Conservation (phyloP, 805 yeast species). For the Wickerhamiella bombiphila region DNA sequence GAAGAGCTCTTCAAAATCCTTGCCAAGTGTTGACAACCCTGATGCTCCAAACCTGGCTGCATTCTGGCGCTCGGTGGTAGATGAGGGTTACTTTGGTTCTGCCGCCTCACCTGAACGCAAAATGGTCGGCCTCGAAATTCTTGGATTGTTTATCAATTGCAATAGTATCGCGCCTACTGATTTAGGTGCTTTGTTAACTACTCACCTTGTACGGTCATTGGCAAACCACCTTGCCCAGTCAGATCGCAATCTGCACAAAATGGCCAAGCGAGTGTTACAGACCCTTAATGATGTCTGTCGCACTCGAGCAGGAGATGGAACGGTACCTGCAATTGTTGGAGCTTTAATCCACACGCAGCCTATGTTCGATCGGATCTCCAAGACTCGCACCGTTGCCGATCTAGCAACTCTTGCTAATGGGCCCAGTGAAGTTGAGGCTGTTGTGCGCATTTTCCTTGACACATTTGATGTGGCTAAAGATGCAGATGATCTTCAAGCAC, state of each 20-base stretch:
- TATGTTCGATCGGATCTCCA: slow-evolving; percentile 1
- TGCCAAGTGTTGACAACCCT: slow-evolving; percentile 4
- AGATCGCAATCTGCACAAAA: slow-evolving; percentile 50
- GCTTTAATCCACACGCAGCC: slow-evolving; percentile 30
- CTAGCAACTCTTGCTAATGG: not conserved
- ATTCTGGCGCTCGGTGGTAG: slow-evolving; percentile 70
- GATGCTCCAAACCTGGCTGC: slow-evolving; percentile 31
- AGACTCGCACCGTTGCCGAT: not conserved
- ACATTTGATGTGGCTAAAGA: not conserved
- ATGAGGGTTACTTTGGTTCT: slow-evolving; percentile 62
- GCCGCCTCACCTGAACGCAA: slow-evolving; percentile 76
- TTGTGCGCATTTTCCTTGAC: slow-evolving; percentile 10
- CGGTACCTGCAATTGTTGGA: slow-evolving; percentile 28
- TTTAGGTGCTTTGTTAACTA: slow-evolving; percentile 18
- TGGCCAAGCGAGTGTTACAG: slow-evolving; percentile 40
- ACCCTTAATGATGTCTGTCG: slow-evolving; percentile 28
- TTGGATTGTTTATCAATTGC: slow-evolving; percentile 33
- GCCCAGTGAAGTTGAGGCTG: slow-evolving; percentile 1
- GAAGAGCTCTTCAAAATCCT: slow-evolving; percentile 13
- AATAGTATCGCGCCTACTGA: slow-evolving; percentile 10
- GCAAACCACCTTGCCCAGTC: slow-evolving; percentile 61
- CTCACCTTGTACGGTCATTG: slow-evolving; percentile 31
- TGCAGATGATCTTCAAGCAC: not conserved
- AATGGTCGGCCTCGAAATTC: slow-evolving; percentile 69
- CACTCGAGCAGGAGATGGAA: slow-evolving; percentile 22